Base-by-base conservation (phyloP, 345 rosid genomes). In the Schrenkiella parvula region DNA sequence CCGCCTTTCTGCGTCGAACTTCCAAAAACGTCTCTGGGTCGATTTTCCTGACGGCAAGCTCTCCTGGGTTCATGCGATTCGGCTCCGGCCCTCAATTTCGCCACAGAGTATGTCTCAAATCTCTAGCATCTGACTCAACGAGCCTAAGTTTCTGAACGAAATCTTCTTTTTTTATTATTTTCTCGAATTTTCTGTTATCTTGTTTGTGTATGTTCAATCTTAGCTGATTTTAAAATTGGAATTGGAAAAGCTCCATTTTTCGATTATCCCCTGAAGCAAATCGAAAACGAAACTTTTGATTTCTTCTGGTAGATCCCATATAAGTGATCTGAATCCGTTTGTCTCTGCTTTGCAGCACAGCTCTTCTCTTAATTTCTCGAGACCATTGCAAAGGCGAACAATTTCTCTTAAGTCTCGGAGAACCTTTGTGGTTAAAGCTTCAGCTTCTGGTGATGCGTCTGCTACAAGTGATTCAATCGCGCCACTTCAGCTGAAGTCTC, bases 401-500 rank as follows among this genome's bases (percentile, higher is more conserved):
- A 31, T 15, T 72, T 78, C 38, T 46, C 72, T 34, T 9, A 79
- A 81, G 22, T 74, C 82, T 78, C 71, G 84, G 71, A 86, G 82
- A 85, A 63, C 72, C 39, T 37, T 73, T 42, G 82, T 70, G 7
- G 80, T 85, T 17, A 88, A 79, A 80, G 96, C 90, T 35, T 82
- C 90, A 77, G 95, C 89, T 18, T 88, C 91, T 3, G 68, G 81
- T 63, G 79, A 86, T 28, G 51, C 19, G n/a, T 31, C 62, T 3
- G 87, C 81, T 17, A 82, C 86, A 17, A 79, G 87, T 1, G 72
- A 73, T 25, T 80, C 88, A 8, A 81, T 91, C 21, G 93, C 96
- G 41, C 98, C 99, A 0, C 97, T 92, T 28, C 87, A 79, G 83
- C 73, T 95, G 79, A 93, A 89, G 66, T 95, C 99, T 66, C 97